A percentile compares a stretch with the other conserved stretches of the same genome.
Evolutionary conservation across 169 alveolate genomes (phyloP).

Genomic region (Plasmodium fragile): DNA sequence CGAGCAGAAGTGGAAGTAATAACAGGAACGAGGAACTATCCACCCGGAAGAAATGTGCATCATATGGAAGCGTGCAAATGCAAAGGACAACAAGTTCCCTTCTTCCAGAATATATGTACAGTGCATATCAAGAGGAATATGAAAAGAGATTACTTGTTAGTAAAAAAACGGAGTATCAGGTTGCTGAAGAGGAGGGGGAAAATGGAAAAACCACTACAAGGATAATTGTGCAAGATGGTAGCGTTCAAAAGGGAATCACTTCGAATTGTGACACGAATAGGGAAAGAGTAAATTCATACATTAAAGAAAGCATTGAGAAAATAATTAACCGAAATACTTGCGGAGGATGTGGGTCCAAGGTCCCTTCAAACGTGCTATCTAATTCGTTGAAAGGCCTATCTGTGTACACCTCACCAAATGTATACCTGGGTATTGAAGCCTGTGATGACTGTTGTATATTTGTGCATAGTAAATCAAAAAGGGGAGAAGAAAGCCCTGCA

Average conservation of each 20-base stretch:
- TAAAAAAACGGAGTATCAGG: slow-evolving; percentile 25
- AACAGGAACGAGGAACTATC: background rate
- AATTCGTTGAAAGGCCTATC: slow-evolving; percentile 51
- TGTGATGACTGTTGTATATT: slow-evolving; percentile 75
- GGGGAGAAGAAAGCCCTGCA: slow-evolving; percentile 52
- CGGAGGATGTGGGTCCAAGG: slow-evolving; percentile 78
- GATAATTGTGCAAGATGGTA: background rate
- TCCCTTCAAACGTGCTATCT: slow-evolving; percentile 68
- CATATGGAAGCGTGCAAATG: background rate
- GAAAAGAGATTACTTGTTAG: slow-evolving; percentile 56
- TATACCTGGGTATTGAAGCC: slow-evolving; percentile 72
- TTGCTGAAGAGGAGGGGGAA: background rate
- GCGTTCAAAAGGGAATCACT: background rate
- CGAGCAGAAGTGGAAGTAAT: background rate
- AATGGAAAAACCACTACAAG: background rate
- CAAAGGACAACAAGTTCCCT: background rate
- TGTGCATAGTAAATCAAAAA: slow-evolving; percentile 73
- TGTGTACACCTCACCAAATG: slow-evolving; percentile 66
- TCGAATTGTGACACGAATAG: background rate
- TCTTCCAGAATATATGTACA: slow-evolving; percentile 64
- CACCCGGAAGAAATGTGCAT: background rate
- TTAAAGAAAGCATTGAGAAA: slow-evolving; percentile 72
- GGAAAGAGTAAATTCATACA: slow-evolving; percentile 41
- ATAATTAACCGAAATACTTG: slow-evolving; percentile 75
- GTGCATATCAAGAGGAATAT: slow-evolving; percentile 32